Percentiles rank a stretch among this genome's conserved stretches.
Evolutionary conservation across 768 basidiomycete species (phyloP).

Genomic region (Mycena vulgaris): DNA sequence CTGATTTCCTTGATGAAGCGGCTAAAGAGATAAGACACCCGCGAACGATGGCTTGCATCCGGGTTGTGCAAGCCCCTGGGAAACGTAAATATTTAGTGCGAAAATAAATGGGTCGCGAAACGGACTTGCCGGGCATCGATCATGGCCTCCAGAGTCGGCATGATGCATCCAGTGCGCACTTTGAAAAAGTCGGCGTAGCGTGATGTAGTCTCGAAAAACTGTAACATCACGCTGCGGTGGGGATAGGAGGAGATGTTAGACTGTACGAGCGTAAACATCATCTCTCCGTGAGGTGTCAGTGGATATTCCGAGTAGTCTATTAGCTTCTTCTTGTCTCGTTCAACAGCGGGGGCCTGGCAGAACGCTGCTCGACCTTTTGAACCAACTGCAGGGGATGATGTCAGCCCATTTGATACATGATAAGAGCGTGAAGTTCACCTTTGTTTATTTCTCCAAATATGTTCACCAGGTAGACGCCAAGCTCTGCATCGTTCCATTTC

Average conservation of each 20-base stretch:
- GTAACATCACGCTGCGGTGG: constrained; percentile 86
- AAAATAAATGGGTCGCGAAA: not conserved
- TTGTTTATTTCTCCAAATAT: constrained; percentile 96
- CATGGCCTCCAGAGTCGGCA: constrained; percentile 91
- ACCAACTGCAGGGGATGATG: constrained; percentile 61
- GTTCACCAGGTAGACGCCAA: constrained; percentile 93
- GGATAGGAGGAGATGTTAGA: constrained; percentile 88
- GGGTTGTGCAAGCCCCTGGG: constrained; percentile 89
- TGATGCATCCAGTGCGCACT: constrained; percentile 89
- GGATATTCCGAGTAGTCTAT: constrained; percentile 86
- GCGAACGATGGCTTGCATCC: constrained; percentile 76
- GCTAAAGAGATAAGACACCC: constrained; percentile 94
- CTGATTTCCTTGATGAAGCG: constrained; percentile 90
- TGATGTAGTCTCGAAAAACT: constrained; percentile 94
- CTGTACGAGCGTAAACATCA: constrained; percentile 87
- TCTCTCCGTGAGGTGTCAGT: constrained; percentile 91
- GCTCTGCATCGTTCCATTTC: constrained; percentile 94
- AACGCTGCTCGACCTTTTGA: constrained; percentile 90
- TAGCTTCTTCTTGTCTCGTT: constrained; percentile 78
- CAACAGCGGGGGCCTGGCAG: constrained; percentile 80
- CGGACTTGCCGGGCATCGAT: constrained; percentile 80
- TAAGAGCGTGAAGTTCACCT: constrained; percentile 63
- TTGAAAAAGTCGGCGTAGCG: constrained; percentile 98
- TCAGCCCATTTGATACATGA: constrained; percentile 16
- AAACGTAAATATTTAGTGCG: constrained; percentile 23